phyloP scores from a whole-genome alignment of 495 filamentous ascomycete species.

The Xeromyces bisporus region DNA sequence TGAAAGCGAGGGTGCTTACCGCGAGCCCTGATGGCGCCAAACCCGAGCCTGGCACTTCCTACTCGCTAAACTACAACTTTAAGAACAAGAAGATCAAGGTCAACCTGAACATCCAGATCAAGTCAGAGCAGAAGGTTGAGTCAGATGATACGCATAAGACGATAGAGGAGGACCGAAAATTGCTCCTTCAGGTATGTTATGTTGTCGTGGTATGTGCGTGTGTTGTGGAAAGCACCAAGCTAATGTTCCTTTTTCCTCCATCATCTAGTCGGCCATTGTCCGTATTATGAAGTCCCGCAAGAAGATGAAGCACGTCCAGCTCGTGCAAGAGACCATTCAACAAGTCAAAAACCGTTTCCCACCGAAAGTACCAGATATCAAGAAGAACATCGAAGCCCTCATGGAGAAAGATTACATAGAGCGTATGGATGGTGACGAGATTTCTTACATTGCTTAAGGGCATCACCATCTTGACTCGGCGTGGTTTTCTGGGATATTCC shows the following conservation, averaged over 20 bases:
- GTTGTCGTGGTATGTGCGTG: not conserved
- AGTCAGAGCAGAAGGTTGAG: constrained; percentile 88
- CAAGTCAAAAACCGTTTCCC: constrained; percentile 92
- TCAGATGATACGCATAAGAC: constrained; percentile 97
- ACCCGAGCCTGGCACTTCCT: constrained; percentile 56
- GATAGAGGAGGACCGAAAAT: constrained; percentile 93
- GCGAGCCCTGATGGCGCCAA: constrained; percentile 55
- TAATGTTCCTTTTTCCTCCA: constrained; percentile 20
- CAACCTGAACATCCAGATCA: constrained; percentile 88
- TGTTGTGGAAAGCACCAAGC: constrained; percentile 5
- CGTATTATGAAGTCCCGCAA: constrained; percentile 99
- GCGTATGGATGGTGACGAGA: constrained; percentile 80
- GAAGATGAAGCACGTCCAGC: constrained; percentile 88
- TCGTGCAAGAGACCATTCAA: constrained; percentile 85
- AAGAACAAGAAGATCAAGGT: constrained; percentile 95
- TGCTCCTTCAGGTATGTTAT: constrained; percentile 79
- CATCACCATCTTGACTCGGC: too few relatives aligned
- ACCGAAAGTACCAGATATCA: constrained; percentile 87
- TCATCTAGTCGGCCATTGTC: constrained; percentile 76
- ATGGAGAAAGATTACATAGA: constrained; percentile 99
- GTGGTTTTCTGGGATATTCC: too few relatives aligned
- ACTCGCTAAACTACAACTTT: constrained; percentile 78
- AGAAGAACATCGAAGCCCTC: constrained; percentile 97
- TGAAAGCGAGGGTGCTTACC: constrained; percentile 78
- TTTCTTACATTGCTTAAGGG: constrained; percentile 72